Evolutionary conservation across 768 basidiomycete genomes (phyloP).

Genomic region (Kockovaella imperatae): DNA sequence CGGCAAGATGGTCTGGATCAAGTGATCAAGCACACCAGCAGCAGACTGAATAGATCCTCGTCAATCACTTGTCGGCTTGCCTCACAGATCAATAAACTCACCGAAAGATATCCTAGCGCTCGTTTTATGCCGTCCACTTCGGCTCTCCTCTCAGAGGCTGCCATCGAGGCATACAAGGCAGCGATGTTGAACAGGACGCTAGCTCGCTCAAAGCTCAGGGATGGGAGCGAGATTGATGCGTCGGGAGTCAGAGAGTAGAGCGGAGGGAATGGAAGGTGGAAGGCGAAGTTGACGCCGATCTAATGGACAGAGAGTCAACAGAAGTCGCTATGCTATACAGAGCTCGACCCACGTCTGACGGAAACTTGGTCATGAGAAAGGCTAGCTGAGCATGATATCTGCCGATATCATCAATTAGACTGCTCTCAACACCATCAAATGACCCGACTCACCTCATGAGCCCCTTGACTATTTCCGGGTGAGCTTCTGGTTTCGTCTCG

Average conservation of each 20-base stretch:
- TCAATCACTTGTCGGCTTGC: constrained; percentile 2
- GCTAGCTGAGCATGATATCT: constrained; percentile 90
- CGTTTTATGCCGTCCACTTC: constrained; percentile 73
- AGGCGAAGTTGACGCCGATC: constrained; percentile 49
- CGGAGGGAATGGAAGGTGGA: constrained; percentile 63
- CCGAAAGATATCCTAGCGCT: constrained; percentile 50
- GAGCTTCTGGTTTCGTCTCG: constrained; percentile 53
- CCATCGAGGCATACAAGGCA: constrained; percentile 75
- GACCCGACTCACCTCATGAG: constrained; percentile 55
- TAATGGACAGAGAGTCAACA: constrained; percentile 10
- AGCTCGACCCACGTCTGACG: constrained; percentile 56
- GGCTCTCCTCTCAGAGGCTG: constrained; percentile 46
- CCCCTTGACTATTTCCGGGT: constrained; percentile 40
- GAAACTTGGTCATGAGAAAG: constrained; percentile 75
- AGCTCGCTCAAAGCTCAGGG: constrained; percentile 74
- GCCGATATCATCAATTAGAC: constrained; percentile 4
- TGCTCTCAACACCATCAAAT: neutral
- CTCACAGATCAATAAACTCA: constrained; percentile 7
- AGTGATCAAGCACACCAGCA: constrained; percentile 36
- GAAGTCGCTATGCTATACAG: neutral
- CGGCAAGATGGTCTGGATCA: constrained; percentile 35
- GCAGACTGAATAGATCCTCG: constrained; percentile 30
- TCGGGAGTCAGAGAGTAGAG: constrained; percentile 41
- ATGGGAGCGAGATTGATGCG: constrained; percentile 59
- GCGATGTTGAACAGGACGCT: constrained; percentile 77